Evolutionary conservation across 2,329 filamentous ascomycete species (phyloP), one percentile per base, ranked within the genome.

Genomic region (Talaromyces marneffei): DNA sequence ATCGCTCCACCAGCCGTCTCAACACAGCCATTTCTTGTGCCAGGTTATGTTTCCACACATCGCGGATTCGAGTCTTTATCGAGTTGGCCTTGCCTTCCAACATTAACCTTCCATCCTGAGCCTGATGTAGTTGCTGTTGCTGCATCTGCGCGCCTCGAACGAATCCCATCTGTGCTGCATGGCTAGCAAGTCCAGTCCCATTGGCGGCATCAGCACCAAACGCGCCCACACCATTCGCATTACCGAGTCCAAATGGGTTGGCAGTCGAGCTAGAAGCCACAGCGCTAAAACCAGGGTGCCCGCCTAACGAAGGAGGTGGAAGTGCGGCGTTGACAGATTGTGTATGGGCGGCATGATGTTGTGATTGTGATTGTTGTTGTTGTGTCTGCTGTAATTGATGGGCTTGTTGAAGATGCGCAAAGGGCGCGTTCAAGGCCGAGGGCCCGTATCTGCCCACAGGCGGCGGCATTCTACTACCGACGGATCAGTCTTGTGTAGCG

Each of bases 21-120:
- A 99, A 77, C 55, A 89, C 80, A 8, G 86, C 88, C 88, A 99
- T 94, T 79, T 99, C 94, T 71, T 95, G 89, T 27, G 90, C 85
- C 65, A 97, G 78, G 70, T 97, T 97, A 68, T 91, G 86, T 73
- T 89, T 89, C 94, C 94, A 99, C 40, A 99, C 94, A 70, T 99
- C 93, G 66, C 92, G 85, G 87, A 97, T 97, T 74, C 92, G 84
- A 64, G 87, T 85, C 70, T 91, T 91, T 33, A 80, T 81, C 18
- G 83, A 83, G 63, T 85, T 82, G 61, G 74, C 74, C 76, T 84
- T 85, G 74, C 75, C 77, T 67, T 75, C 83, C 72, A 84, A 79
- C 59, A 83, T 79, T 60, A 79, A 74, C 63, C 82, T 76, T n/a
- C 79, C 77, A 64, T 82, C 83, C 62, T 85, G 78, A 44, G 72